Evolutionary conservation across 2,329 filamentous ascomycete genomes (phyloP).

Genomic region (Diaporthe citrichinensis): DNA sequence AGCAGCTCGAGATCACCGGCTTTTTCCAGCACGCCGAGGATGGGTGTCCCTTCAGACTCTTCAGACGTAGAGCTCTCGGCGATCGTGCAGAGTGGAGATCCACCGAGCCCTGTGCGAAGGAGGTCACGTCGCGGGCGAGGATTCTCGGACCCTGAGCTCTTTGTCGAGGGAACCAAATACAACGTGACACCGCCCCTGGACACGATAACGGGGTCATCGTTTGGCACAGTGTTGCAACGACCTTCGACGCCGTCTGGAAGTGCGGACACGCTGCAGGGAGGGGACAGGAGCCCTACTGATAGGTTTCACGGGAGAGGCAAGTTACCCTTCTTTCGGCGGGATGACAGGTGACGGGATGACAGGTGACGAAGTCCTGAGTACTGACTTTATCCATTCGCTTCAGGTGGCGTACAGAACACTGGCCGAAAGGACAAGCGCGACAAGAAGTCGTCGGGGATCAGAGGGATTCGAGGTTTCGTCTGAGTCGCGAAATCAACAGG

Average conservation of each 20-base stretch:
- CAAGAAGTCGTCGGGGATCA: constrained; percentile 56
- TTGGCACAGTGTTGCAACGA: constrained; percentile 49
- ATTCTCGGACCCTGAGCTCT: constrained; percentile 59
- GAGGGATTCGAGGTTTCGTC: constrained; percentile 56
- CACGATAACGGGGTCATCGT: constrained; percentile 45
- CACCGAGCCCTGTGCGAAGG: constrained; percentile 54
- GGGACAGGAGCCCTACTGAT: constrained; percentile 53
- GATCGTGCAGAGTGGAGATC: constrained; percentile 48
- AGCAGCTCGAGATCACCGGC: constrained; percentile 44
- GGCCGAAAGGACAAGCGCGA: constrained; percentile 64
- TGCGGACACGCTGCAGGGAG: constrained; percentile 37
- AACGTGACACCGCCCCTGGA: constrained; percentile 60
- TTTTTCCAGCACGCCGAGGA: constrained; percentile 34
- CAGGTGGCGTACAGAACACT: constrained; percentile 61
- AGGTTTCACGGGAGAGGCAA: constrained; percentile 63
- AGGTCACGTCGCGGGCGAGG: constrained; percentile 54
- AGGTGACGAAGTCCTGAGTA: constrained; percentile 50
- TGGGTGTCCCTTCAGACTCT: constrained; percentile 44
- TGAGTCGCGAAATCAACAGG: constrained; percentile 39
- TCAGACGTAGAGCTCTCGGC: constrained; percentile 55
- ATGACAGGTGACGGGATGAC: constrained; percentile 60
- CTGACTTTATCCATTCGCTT: constrained; percentile 11
- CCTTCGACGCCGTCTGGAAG: constrained; percentile 56
- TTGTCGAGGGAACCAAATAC: constrained; percentile 56
- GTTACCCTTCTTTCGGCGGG: constrained; percentile 49